A percentile compares a stretch with the other conserved stretches of the same genome.
These are phyloP conservation scores for Clavariopsis aquatica DNA, from an alignment of 495 filamentous ascomycete genomes.

Conservation along the genomic window DNA sequence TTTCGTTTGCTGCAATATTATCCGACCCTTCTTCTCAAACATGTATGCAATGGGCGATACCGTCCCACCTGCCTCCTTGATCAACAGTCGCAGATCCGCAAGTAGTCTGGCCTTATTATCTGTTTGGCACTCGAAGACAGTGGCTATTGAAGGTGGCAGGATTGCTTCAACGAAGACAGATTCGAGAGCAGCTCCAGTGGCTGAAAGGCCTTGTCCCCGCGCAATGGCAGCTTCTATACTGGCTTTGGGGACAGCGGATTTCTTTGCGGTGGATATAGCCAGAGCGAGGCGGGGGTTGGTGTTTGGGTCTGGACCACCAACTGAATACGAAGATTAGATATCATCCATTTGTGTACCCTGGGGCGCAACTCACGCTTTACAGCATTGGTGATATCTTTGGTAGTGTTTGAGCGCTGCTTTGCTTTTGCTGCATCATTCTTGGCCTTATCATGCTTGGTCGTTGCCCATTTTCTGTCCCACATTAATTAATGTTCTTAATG, in stretches of 20 bases:
- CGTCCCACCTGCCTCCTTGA: constrained; percentile 70
- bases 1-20: constrained; percentile 66
- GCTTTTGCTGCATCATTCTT: constrained; percentile 67
- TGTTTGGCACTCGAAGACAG: constrained; percentile 81
- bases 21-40: constrained; percentile 75
- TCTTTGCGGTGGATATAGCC: constrained; percentile 77
- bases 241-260: constrained; percentile 79
- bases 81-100: constrained; percentile 64
- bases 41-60: constrained; percentile 75
- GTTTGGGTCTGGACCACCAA: constrained; percentile 68
- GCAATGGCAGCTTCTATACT: constrained; percentile 81
- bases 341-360: constrained; percentile 16
- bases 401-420: constrained; percentile 48
- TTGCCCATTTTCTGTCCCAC: constrained; percentile 93
- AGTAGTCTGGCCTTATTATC: constrained; percentile 75
- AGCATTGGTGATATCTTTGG: constrained; percentile 57
- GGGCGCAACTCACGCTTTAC: constrained; percentile 53
- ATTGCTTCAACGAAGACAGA: constrained; percentile 78
- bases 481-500: constrained; percentile 41
- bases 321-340: constrained; percentile 39
- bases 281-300: constrained; percentile 73
- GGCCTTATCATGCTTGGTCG: constrained; percentile 92
- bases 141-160: constrained; percentile 71
- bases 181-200: constrained; percentile 71
- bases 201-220: constrained; percentile 79